A percentile compares a stretch with the other conserved stretches of the same genome.
Conservation (phyloP, 2,329 filamentous ascomycete genomes). For the Cercospora sp. region DNA sequence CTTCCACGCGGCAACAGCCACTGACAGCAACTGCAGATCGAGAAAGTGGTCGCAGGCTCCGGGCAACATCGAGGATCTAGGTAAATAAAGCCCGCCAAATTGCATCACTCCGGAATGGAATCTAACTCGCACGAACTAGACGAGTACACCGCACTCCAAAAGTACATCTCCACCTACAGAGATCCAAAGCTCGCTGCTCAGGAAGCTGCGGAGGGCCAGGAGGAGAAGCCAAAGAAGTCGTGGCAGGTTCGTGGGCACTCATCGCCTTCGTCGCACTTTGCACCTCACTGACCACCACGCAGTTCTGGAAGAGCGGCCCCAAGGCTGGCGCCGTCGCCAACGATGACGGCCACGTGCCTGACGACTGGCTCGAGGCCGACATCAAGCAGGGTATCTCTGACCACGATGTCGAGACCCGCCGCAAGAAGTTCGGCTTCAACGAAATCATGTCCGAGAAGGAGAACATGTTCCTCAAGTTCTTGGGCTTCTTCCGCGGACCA, state of each 20-base stretch:
- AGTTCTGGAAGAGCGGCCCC: conserved; percentile 55
- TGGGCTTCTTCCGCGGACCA: conserved; percentile 73
- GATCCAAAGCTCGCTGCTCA: conserved; percentile 56
- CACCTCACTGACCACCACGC: conserved; percentile 24
- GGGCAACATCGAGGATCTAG: conserved; percentile 47
- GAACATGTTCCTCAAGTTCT: conserved; percentile 73
- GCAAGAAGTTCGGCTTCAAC: conserved; percentile 69
- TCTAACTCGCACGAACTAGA: conserved; percentile 45
- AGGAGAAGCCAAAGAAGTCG: conserved; percentile 56
- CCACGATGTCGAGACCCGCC: conserved; percentile 62
- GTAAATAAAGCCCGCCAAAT: conserved; percentile 24
- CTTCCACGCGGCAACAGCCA: conserved; percentile 7
- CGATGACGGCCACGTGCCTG: conserved; percentile 52
- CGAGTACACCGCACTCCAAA: conserved; percentile 66
- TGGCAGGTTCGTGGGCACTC: conserved; percentile 46
- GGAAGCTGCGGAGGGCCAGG: conserved; percentile 46
- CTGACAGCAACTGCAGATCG: conserved; percentile 33
- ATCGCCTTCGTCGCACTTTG: background rate
- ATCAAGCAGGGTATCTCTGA: conserved; percentile 63
- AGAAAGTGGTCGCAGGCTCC: conserved; percentile 45
- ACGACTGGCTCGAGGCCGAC: conserved; percentile 70
- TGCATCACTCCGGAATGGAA: conserved; percentile 13
- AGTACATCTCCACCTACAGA: conserved; percentile 67
- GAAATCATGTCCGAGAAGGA: conserved; percentile 73
- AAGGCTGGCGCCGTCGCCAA: conserved; percentile 38